A percentile compares a stretch with the other conserved stretches of the same genome.
Conservation (phyloP, 495 filamentous ascomycete species). For the Pseudotulostoma volvatum region DNA sequence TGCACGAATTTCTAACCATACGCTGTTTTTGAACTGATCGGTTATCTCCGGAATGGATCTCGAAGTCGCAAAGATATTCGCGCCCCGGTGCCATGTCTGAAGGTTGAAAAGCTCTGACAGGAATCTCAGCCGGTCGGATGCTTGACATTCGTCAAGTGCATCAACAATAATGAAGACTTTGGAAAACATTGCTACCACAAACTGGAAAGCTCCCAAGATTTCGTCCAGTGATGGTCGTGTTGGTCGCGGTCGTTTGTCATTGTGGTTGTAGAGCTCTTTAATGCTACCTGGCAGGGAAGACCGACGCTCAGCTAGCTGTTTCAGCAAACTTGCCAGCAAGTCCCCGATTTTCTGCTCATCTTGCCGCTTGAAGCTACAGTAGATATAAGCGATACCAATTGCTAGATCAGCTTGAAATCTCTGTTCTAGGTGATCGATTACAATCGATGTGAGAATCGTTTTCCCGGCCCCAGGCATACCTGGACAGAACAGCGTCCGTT, state of each 20-base stretch:
- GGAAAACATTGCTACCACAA: not conserved
- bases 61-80: constrained; percentile 20
- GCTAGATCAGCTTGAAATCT: constrained; percentile 1
- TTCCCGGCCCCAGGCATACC: constrained; percentile 30
- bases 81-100: not conserved
- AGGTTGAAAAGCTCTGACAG: constrained; percentile 5
- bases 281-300: constrained; percentile 10
- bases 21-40: constrained; percentile 7
- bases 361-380: constrained; percentile 21
- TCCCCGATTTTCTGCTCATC: constrained; percentile 15
- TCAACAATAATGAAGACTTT: constrained; percentile 26
- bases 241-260: not conserved
- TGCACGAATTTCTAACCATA: constrained; percentile 22
- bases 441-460: constrained; percentile 21
- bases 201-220: not conserved
- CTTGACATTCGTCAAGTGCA: constrained; percentile 18
- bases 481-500: constrained; percentile 15
- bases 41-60: constrained; percentile 19
- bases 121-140: not conserved
- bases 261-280: constrained; percentile 9
- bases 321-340: constrained; percentile 21
- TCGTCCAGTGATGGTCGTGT: not conserved
- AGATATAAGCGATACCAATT: constrained; percentile 24
- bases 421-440: constrained; percentile 12
- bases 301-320: constrained; percentile 18